Percentiles rank a stretch among this genome's conserved stretches.
These are phyloP conservation scores for Silene uniflora DNA, from an alignment of 148 eudicot genomes.

Conservation along the genomic window DNA sequence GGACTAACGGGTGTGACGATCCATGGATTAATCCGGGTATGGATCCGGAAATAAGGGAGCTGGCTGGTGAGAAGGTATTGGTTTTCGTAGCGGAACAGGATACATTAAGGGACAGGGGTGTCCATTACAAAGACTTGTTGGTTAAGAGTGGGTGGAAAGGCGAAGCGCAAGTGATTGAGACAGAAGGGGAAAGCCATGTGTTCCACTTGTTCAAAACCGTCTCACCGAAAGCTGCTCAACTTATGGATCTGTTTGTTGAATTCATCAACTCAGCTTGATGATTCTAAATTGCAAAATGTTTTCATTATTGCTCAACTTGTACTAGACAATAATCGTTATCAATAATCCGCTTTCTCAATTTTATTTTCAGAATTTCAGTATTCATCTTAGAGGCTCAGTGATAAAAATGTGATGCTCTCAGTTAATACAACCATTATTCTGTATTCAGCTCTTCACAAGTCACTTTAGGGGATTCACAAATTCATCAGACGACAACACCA, in stretches of 20 bases:
- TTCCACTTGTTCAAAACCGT: constrained; percentile 38
- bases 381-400: no score
- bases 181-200: constrained; percentile 36
- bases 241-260: constrained; percentile 28
- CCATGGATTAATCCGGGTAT: constrained; percentile 36
- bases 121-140: constrained; percentile 31
- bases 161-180: constrained; percentile 36
- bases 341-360: neutral
- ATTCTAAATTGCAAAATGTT: neutral
- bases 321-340: neutral
- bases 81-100: constrained; percentile 45
- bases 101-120: constrained; percentile 31
- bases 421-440: neutral
- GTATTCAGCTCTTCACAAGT: no score
- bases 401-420: no score
- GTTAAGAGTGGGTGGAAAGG: constrained; percentile 40
- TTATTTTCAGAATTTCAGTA: no score
- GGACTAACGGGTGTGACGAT: constrained; percentile 29
- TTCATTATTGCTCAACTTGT: neutral
- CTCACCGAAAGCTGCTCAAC: constrained; percentile 15
- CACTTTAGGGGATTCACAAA: no score
- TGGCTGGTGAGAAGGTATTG: constrained; percentile 36
- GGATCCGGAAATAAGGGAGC: constrained; percentile 17
- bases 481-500: no score
- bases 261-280: constrained; percentile 29